Percentiles rank a stretch among this genome's conserved stretches.
Evolutionary conservation across 1,284 basidiomycete species (phyloP).

Genomic region (Polyporus tsugae): DNA sequence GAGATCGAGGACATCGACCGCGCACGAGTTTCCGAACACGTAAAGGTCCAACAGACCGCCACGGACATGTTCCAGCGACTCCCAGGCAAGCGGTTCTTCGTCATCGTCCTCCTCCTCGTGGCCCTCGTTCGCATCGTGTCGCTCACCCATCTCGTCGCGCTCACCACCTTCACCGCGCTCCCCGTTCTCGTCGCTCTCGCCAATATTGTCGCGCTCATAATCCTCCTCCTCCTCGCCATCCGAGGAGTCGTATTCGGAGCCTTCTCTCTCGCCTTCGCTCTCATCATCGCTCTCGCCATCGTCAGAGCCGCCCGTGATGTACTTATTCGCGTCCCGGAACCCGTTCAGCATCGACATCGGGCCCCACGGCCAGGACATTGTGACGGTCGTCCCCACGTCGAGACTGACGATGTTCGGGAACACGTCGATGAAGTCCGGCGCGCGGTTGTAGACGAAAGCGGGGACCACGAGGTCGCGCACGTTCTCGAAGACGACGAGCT

Average conservation of each 20-base stretch:
- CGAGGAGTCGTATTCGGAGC: background rate
- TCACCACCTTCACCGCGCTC: background rate
- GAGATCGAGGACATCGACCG: background rate
- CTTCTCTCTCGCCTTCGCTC: too few relatives aligned
- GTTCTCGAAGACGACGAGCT: background rate
- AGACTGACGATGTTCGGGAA: constrained; percentile 8
- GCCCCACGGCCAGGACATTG: background rate
- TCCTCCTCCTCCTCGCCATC: background rate
- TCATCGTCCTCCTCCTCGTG: background rate
- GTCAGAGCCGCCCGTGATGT: background rate
- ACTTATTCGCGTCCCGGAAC: background rate
- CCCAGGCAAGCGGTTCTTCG: background rate
- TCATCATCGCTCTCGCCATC: background rate
- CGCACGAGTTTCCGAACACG: background rate
- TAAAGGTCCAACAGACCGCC: constrained; percentile 11
- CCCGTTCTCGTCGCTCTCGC: background rate
- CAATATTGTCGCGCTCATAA: background rate
- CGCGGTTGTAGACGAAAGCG: background rate
- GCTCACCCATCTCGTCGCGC: background rate
- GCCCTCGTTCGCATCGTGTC: background rate
- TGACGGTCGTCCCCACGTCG: background rate
- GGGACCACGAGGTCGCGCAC: background rate
- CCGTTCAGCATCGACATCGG: background rate
- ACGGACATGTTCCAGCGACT: constrained; percentile 2
- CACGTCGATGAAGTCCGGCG: background rate